phyloP scores from a whole-genome alignment of 2,329 filamentous ascomycete species.

The Berkeleyomyces basicola region DNA sequence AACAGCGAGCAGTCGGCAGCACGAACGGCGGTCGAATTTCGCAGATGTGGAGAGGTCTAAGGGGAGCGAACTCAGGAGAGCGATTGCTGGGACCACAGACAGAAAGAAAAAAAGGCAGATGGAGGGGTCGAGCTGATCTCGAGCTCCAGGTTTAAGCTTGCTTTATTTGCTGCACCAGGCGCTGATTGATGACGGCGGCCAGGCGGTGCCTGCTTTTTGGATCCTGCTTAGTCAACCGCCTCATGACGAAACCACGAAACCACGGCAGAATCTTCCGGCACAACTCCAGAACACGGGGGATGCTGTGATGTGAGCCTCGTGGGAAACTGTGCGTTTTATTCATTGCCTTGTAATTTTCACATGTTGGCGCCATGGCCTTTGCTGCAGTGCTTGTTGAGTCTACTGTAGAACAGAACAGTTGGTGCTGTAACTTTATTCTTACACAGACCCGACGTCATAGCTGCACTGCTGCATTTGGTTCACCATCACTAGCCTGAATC shows the following conservation, averaged over 20 bases:
- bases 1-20: no score
- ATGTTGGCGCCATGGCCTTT: background rate
- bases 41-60: background rate
- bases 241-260: background rate
- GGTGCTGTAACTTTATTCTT: background rate
- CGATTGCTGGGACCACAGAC: no score
- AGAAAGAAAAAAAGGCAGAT: background rate
- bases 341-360: background rate
- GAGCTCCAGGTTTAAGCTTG: background rate
- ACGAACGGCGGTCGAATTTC: background rate
- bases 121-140: background rate
- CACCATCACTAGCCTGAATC: no score
- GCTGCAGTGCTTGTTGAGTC: background rate
- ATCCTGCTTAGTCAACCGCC: background rate
- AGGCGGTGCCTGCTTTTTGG: background rate
- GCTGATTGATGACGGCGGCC: conserved; percentile 1
- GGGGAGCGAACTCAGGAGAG: background rate
- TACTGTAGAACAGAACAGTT: background rate
- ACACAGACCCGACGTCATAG: background rate
- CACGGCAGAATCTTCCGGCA: background rate
- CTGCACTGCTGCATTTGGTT: background rate
- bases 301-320: background rate
- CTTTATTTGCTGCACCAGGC: background rate
- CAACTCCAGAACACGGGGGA: background rate
- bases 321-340: background rate